Conservation (phyloP, 1,284 basidiomycete species). For the Cystobasidiaceae sp. region DNA sequence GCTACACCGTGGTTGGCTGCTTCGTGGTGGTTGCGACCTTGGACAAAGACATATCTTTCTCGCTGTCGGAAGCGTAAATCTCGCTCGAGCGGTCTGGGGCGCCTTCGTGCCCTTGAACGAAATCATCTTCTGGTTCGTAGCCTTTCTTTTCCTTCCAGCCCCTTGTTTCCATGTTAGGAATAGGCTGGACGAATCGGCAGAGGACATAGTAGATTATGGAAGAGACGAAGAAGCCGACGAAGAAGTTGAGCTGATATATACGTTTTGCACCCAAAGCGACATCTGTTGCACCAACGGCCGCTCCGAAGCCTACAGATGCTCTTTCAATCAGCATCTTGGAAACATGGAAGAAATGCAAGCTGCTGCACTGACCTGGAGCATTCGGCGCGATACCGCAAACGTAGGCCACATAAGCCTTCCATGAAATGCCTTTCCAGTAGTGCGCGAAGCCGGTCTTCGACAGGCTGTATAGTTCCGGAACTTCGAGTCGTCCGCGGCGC, state of each 20-base stretch:
- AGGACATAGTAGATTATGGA: conserved; percentile 59
- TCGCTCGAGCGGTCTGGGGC: not conserved
- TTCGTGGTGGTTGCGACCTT: too few species aligned
- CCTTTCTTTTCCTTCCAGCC: conserved; percentile 23
- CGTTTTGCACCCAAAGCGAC: conserved; percentile 63
- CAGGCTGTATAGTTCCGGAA: conserved; percentile 65
- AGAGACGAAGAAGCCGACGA: conserved; percentile 62
- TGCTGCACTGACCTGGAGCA: conserved; percentile 36
- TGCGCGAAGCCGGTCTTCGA: conserved; percentile 63
- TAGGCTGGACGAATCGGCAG: conserved; percentile 52
- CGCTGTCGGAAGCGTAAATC: not conserved
- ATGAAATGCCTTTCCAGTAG: conserved; percentile 70
- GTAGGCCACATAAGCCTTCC: conserved; percentile 52
- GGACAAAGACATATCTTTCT: not conserved
- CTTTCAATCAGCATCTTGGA: not conserved
- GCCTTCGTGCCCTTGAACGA: too few species aligned
- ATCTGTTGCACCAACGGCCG: conserved; percentile 52
- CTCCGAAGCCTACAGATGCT: conserved; percentile 32
- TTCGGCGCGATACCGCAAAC: conserved; percentile 38
- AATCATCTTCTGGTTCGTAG: conserved; percentile 19
- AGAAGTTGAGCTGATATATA: conserved; percentile 38
- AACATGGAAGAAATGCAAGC: not conserved
- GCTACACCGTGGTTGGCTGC: too few species aligned
- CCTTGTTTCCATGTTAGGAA: not conserved
- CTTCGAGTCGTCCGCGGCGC: conserved; percentile 63